Evolutionary conservation across 257 asterid genomes (phyloP), one percentile per base, ranked within the genome.

Genomic region (Solanum raphanifolium): DNA sequence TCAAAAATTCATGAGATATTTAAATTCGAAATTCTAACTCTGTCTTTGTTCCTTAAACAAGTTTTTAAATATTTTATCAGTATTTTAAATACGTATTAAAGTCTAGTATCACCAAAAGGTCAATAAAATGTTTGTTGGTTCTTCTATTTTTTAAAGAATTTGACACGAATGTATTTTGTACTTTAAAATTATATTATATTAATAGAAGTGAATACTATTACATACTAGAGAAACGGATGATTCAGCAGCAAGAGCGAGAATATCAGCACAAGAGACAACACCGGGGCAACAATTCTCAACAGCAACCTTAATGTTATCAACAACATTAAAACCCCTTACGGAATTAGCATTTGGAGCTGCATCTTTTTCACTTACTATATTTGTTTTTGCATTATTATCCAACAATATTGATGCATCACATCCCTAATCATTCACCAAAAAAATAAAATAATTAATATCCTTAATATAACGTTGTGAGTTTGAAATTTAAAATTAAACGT

Each of bases 211-310:
- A 1, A 65, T 65, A 65, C 0, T 10, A 0, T 34, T 20, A 34
- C 82, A 1, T 83, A 93, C 95, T 94, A 92, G 84, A 65, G 90
- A 88, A 82, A 94, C 95, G 5, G 95, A 83, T 18, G 93, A 79
- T 89, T 92, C 90, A 16, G 98, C 87, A n/a, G 96, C 94, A 69
- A 94, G 92, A 31, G 96, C 94, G 23, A 94, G 87, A 48, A 93
- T 91, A 85, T 94, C 98, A 2, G 98, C 98, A 86, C 98, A 93
- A 1, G 98, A 94, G 21, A 94, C 96, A 39, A 92, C 92, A 76
- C 94, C 94, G 2, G 94, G 96, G 23, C 96, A 94, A 23, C 90
- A 87, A 58, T 41, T 88, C 87, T 94, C 96, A 12, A 94, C 87
- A 9, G 91, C 94, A 58, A 87, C 46, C 92, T 94, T 94, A 21